Base-by-base conservation (phyloP, 257 asterid genomes). In the Eucommia ulmoides region DNA sequence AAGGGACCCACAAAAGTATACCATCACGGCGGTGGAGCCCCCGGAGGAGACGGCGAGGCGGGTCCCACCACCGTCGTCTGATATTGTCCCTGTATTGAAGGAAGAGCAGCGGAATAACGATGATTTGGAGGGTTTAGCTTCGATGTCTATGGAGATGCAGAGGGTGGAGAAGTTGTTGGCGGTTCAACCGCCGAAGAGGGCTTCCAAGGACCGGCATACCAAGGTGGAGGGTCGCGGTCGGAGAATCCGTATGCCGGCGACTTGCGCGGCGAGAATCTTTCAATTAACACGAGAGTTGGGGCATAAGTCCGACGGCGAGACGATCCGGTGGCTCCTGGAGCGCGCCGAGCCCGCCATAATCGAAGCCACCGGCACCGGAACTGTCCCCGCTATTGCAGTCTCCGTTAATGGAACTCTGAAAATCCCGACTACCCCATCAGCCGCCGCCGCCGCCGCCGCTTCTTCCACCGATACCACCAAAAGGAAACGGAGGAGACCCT, bases 301-400 rank as follows among this genome's bases (percentile, higher is more conserved):
- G 60, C 89, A 80, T 74, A 79, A 79, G 64, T 74, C 87, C 55
- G 94, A 79, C 55, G 91, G 94, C 29, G 87, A 83, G 56, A 83
- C 94, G 64, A 77, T 83, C 33, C 80, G 81, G 3, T 83, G 91
- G 94, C 73, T 83, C 23, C 41, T 83, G 29, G 77, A 83, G 26
- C 80, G 61, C 19, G 82, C 94, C 15, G 84, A 80, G 61, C 91
- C 91, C 1, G 65, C 91, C 24, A 80, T 71, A 69, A 65, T 75
- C 46, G 74, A 81, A 54, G 93, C 88, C 33, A 79, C 88, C 12
- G 84, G 93, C 0, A 78, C 88, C 1, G 88, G 88, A 2, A 81
- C 88, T 3, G 62, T 76, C 57, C 93, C 93, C 47, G 80, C 93
- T 24, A 78, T 82, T 22, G 84, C 93, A 52, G 67, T 56, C 45